Base-by-base conservation (phyloP, 129 eudicot species). In the Apium graveolens region DNA sequence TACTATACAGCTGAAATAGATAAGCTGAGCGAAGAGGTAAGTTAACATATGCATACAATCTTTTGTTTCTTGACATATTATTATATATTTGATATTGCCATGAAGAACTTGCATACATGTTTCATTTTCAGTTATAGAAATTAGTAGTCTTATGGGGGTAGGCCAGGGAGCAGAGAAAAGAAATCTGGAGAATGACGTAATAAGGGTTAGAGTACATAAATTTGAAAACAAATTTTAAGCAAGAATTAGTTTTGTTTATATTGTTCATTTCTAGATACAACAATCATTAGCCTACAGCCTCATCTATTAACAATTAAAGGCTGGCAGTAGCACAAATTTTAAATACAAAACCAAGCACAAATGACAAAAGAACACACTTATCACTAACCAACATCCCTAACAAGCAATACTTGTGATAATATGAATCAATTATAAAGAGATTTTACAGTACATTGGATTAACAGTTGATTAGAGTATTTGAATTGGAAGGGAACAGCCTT, bases 1-100 rank as follows among this genome's bases (percentile, higher is more conserved):
- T 88, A 81, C 78, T 95, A 95, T 73, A 80, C 85, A 11, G 70
- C 83, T 48, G 91, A 90, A 85, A 90, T 91, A 74, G 89, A 90
- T 84, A 86, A 80, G 76, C 73, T 89, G 78, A 80, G 43, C 62
- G 76, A 87, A 86, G 82, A 90, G 81, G 99, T 95, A 88, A 85
- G 97, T 82, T 75, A 34, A 3, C 26, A 14, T 73, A 26, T 18
- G 11, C 14, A 42, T 16, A 17, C 77, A 1, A 26, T 70, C 2
- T 37, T 70, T 18, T 42, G 34, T 73, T 13, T 7, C 2, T 2
- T 24, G 13, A 13, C 21, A 24, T 16, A n/a, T 12, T n/a, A 27
- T 62, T 3, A 29, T 5, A 24, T 35, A 14, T 51, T 2, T 24
- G 31, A 49, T 76, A 49, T 75, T 24, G n/a, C 45, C 48, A 17